Evolutionary conservation across 495 filamentous ascomycete species (phyloP).

Genomic region (Physcia stellaris): DNA sequence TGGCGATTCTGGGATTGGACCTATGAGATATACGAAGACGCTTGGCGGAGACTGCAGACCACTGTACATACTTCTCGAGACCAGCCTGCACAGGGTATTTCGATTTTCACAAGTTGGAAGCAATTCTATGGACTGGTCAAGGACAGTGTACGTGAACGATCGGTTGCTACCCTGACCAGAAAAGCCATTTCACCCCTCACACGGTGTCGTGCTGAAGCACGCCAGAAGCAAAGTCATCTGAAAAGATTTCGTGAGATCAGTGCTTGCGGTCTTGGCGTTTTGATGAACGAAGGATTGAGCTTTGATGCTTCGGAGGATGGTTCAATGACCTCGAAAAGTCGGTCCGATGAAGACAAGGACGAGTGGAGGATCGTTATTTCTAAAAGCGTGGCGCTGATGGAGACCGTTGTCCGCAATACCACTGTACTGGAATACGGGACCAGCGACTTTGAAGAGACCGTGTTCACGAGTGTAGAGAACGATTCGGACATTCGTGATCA

Average conservation of each 20-base stretch:
- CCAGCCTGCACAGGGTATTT: constrained; percentile 9
- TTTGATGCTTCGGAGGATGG: constrained; percentile 36
- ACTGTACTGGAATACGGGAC: constrained; percentile 37
- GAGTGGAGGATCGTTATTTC: constrained; percentile 62
- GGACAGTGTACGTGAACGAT: constrained; percentile 51
- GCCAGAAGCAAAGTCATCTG: constrained; percentile 52
- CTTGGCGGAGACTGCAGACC: constrained; percentile 28
- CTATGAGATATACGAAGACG: constrained; percentile 47
- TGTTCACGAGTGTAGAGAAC: constrained; percentile 49
- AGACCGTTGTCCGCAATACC: constrained; percentile 55
- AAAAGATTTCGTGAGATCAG: constrained; percentile 57
- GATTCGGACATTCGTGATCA: constrained; percentile 35
- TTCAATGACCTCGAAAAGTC: constrained; percentile 25
- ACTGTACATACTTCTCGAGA: constrained; percentile 7
- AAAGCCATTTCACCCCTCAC: constrained; percentile 57
- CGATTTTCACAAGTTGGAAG: constrained; percentile 44
- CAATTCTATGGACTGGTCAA: constrained; percentile 72
- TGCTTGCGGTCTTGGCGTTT: constrained; percentile 73
- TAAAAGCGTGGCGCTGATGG: constrained; percentile 64
- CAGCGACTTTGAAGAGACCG: constrained; percentile 60
- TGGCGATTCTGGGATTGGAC: constrained; percentile 52
- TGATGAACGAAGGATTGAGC: constrained; percentile 67
- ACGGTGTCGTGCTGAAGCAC: constrained; percentile 52
- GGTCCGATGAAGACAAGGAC: constrained; percentile 27
- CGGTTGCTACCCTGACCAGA: constrained; percentile 40